phyloP scores from a whole-genome alignment of 2,329 filamentous ascomycete species.

The Phyllosticta citribraziliensis region DNA sequence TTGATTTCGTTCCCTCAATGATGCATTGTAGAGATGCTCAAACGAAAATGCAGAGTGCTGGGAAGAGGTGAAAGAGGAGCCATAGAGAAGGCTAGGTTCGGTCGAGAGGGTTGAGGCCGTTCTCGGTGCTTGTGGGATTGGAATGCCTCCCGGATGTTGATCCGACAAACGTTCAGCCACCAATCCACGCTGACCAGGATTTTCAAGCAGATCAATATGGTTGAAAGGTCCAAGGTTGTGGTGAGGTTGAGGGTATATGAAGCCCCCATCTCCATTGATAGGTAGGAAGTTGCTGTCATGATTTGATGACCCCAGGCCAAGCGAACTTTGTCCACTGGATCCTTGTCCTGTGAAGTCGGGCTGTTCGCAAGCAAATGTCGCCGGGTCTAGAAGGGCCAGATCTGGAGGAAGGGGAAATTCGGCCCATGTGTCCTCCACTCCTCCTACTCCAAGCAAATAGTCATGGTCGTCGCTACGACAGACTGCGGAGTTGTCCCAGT shows the following conservation, averaged over 20 bases:
- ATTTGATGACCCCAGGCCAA: neutral
- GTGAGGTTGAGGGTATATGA: neutral
- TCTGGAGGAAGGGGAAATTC: neutral
- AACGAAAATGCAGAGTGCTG: neutral
- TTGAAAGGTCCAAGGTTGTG: neutral
- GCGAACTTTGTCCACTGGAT: neutral
- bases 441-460: neutral
- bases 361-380: no score
- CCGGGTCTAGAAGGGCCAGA: no score
- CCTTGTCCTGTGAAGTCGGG: neutral
- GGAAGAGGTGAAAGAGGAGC: conserved; percentile 6
- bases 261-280: neutral
- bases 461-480: neutral
- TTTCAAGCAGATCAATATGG: neutral
- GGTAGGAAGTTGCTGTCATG: neutral
- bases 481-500: neutral
- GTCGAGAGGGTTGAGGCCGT: neutral
- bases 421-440: neutral
- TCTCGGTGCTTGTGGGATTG: conserved; percentile 1
- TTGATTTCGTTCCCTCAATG: neutral
- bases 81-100: conserved; percentile 5
- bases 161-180: neutral
- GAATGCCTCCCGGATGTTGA: neutral
- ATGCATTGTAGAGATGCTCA: neutral
- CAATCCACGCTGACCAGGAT: neutral